phyloP scores from a whole-genome alignment of 768 basidiomycete genomes.

The Suillus occidentalis region DNA sequence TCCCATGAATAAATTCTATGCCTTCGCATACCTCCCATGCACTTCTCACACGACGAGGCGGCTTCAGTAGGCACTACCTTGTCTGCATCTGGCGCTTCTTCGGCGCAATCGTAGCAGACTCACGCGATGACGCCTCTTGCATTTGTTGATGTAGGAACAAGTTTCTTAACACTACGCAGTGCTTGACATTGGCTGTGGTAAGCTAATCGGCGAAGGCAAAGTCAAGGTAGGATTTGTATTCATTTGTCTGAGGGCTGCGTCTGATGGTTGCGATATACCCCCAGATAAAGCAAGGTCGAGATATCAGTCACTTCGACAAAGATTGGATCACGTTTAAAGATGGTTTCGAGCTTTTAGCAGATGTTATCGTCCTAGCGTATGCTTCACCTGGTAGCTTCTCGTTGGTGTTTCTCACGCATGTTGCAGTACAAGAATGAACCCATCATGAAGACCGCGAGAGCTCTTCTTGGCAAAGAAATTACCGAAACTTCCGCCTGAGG shows the following conservation, averaged over 20 bases:
- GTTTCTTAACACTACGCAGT: no score
- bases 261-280: background rate
- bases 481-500: no score
- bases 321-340: constrained; percentile 42
- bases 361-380: constrained; percentile 50
- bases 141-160: no score
- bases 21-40: background rate
- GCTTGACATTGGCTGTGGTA: no score
- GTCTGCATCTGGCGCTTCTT: background rate
- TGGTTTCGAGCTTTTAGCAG: constrained; percentile 39
- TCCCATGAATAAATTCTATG: background rate
- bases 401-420: background rate
- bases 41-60: background rate
- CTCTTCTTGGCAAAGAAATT: no score
- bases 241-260: background rate
- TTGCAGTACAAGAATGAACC: background rate
- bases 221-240: background rate
- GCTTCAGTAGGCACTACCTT: no score
- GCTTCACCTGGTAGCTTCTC: constrained; percentile 30
- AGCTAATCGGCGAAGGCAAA: no score
- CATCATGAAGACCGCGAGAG: no score
- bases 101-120: background rate
- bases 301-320: constrained; percentile 40
- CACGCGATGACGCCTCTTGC: background rate
- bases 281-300: constrained; percentile 33